phyloP scores from a whole-genome alignment of 805 yeast genomes.

The Zygoascus biomembranicola region DNA sequence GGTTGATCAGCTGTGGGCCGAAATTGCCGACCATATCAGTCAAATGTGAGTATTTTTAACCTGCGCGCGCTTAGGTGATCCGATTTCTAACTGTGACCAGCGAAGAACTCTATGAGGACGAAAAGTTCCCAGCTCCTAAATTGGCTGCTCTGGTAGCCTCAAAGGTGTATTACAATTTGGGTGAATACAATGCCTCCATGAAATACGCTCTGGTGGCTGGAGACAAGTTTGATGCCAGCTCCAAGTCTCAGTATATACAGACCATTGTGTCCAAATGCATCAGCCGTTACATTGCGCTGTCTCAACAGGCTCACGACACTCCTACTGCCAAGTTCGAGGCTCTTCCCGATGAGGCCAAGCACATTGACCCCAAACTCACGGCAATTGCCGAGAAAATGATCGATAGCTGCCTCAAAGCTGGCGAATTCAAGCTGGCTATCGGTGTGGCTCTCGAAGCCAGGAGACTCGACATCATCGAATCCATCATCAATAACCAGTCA shows the following conservation, averaged over 20 bases:
- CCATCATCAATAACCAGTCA: slow-evolving; percentile 9
- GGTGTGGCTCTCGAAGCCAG: slow-evolving; percentile 88
- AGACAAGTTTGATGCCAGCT: slow-evolving; percentile 63
- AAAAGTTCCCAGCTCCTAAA: slow-evolving; percentile 60
- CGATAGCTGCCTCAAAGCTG: slow-evolving; percentile 59
- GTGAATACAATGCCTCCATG: slow-evolving; percentile 88
- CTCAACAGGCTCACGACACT: slow-evolving; percentile 42
- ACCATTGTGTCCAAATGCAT: slow-evolving; percentile 92
- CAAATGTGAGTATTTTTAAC: slow-evolving; percentile 41
- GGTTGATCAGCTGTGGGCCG: slow-evolving; percentile 95
- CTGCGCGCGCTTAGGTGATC: background rate
- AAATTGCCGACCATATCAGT: slow-evolving; percentile 81
- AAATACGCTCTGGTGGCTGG: slow-evolving; percentile 84
- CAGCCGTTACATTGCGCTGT: slow-evolving; percentile 62
- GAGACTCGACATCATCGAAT: slow-evolving; percentile 54
- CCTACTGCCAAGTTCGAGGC: slow-evolving; percentile 24
- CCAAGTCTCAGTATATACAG: slow-evolving; percentile 78
- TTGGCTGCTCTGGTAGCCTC: slow-evolving; percentile 91
- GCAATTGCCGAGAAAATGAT: slow-evolving; percentile 82
- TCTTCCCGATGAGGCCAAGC: slow-evolving; percentile 10
- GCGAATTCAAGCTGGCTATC: slow-evolving; percentile 71
- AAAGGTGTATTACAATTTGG: slow-evolving; percentile 83
- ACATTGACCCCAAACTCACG: slow-evolving; percentile 54
- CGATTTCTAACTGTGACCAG: slow-evolving; percentile 6
- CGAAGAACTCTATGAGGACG: slow-evolving; percentile 87